These are phyloP conservation scores for Phytophthora palmivora DNA, from an alignment of 352 stramenopile genomes.

Conservation along the genomic window DNA sequence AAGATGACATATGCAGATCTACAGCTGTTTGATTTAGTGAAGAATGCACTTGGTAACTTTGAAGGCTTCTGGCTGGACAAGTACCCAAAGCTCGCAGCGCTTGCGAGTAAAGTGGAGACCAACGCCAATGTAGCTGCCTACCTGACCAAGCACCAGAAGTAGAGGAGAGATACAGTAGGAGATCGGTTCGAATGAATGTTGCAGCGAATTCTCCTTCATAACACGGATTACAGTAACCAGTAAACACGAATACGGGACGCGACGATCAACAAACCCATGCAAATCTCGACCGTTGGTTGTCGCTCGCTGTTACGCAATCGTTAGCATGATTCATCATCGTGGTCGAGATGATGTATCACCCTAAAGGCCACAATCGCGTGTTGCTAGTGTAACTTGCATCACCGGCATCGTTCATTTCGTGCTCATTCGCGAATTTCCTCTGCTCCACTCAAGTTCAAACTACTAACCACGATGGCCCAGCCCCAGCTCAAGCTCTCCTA, in stretches of 20 bases:
- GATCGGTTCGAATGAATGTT: constrained; percentile 3
- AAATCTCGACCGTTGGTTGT: too few species aligned
- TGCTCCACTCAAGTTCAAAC: neutral
- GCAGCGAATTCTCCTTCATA: neutral
- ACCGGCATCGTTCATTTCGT: constrained; percentile 3
- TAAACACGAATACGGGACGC: too few species aligned
- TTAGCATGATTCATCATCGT: constrained; percentile 13
- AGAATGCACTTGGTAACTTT: constrained; percentile 49
- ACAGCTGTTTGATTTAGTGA: constrained; percentile 56
- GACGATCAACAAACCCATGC: too few species aligned
- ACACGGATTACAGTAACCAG: too few species aligned
- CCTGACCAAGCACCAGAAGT: constrained; percentile 35
- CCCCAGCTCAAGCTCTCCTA: constrained; percentile 65
- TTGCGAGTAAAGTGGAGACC: constrained; percentile 42
- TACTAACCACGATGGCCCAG: constrained; percentile 25
- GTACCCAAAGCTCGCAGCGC: constrained; percentile 55
- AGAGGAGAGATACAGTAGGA: constrained; percentile 10
- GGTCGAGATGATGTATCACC: too few species aligned
- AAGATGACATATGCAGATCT: constrained; percentile 62
- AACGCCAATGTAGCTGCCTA: constrained; percentile 50
- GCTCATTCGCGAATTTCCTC: constrained; percentile 30
- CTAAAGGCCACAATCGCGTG: constrained; percentile 4
- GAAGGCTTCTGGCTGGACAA: constrained; percentile 36
- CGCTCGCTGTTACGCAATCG: neutral
- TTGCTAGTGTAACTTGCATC: neutral